phyloP scores from a whole-genome alignment of 2,329 filamentous ascomycete genomes.

The Calonectria hawksworthii region DNA sequence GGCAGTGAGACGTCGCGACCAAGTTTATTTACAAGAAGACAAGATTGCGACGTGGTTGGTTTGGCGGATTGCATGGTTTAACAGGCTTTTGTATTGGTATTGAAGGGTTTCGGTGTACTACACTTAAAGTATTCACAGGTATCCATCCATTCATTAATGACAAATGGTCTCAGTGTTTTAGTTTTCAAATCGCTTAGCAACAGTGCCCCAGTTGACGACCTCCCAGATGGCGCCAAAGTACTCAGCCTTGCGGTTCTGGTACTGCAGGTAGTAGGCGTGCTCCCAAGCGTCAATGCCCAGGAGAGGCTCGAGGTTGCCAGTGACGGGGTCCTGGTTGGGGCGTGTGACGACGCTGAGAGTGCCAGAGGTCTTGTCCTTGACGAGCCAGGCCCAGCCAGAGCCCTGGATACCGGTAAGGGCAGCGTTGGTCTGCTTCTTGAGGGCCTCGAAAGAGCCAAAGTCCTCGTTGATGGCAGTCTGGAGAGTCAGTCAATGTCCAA shows the following conservation, averaged over 20 bases:
- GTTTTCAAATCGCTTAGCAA: slow-evolving; percentile 79
- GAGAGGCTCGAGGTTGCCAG: slow-evolving; percentile 85
- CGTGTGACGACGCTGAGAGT: slow-evolving; percentile 76
- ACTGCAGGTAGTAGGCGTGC: slow-evolving; percentile 96
- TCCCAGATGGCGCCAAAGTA: slow-evolving; percentile 97
- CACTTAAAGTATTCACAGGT: slow-evolving; percentile 36
- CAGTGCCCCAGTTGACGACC: slow-evolving; percentile 95
- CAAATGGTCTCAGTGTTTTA: slow-evolving; percentile 40
- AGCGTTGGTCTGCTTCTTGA: slow-evolving; percentile 77
- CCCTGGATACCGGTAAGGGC: slow-evolving; percentile 84
- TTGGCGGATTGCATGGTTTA: slow-evolving; percentile 25
- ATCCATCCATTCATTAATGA: slow-evolving; percentile 15
- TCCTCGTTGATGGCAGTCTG: slow-evolving; percentile 72
- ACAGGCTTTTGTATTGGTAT: slow-evolving; percentile 24
- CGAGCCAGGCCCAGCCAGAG: slow-evolving; percentile 92
- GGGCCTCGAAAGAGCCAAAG: slow-evolving; percentile 76
- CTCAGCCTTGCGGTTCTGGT: slow-evolving; percentile 96
- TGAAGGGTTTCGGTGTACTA: slow-evolving; percentile 31
- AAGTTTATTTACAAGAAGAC: neutral
- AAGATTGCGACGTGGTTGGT: neutral
- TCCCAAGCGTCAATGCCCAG: slow-evolving; percentile 96
- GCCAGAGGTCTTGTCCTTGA: slow-evolving; percentile 76
- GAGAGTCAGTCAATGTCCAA: neutral
- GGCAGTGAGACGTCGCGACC: neutral
- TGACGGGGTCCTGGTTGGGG: slow-evolving; percentile 91